Evolutionary conservation across 371 early-diverging fungal species (phyloP).

Genomic region (Actinomortierella wolfii): DNA sequence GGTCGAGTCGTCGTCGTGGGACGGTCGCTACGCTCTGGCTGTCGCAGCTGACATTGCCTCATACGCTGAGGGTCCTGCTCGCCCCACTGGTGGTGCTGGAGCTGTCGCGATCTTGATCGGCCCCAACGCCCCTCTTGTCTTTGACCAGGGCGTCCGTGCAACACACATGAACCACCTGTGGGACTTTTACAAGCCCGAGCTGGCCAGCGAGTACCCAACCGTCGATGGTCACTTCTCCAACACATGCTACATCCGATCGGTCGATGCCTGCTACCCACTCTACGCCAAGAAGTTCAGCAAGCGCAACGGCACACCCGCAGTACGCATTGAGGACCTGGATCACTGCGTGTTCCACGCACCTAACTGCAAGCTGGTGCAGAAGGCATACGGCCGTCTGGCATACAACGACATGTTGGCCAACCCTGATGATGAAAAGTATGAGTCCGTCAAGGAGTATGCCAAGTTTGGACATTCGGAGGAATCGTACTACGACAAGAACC

Average conservation of each 20-base stretch:
- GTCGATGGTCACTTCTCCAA: conserved; percentile 95
- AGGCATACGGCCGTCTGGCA: conserved; percentile 86
- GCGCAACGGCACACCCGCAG: conserved; percentile 33
- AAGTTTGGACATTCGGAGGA: conserved; percentile 58
- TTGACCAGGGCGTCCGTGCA: conserved; percentile 87
- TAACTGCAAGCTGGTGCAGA: conserved; percentile 95
- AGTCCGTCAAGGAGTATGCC: conserved; percentile 55
- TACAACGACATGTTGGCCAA: conserved; percentile 87
- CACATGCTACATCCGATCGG: conserved; percentile 90
- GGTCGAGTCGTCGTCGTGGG: conserved; percentile 93
- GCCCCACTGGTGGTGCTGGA: conserved; percentile 97
- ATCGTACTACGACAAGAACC: conserved; percentile 82
- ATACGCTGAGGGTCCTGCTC: conserved; percentile 89
- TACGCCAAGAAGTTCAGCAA: conserved; percentile 78
- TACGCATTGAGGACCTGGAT: conserved; percentile 72
- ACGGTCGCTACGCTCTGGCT: conserved; percentile 91
- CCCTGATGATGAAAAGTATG: conserved; percentile 69
- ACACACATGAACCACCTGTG: conserved; percentile 97
- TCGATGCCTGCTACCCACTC: conserved; percentile 85
- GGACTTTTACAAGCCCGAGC: conserved; percentile 98
- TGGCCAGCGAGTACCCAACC: conserved; percentile 93
- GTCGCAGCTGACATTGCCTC: conserved; percentile 98
- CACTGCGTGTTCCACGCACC: conserved; percentile 95
- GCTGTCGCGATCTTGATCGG: conserved; percentile 95
- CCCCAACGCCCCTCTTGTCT: conserved; percentile 91